Evolutionary conservation across 331 rosid species (phyloP).

Genomic region (Prunus yedoensis): DNA sequence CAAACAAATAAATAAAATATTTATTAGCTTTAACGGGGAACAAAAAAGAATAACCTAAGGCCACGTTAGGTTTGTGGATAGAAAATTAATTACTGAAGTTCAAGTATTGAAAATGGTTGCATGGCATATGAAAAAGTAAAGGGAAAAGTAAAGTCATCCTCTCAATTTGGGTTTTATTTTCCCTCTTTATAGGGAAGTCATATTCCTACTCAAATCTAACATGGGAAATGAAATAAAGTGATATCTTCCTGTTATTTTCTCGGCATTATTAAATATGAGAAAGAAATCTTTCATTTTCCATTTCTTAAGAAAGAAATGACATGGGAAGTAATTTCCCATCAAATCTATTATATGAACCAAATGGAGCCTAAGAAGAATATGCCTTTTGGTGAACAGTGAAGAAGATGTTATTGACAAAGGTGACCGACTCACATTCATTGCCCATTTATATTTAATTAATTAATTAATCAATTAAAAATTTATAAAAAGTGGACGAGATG

Average conservation of each 20-base stretch:
- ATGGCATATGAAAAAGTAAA: accelerated
- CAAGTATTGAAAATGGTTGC: accelerated
- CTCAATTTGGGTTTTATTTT: too few relatives aligned
- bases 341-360: accelerated
- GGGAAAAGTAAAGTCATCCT: too few relatives aligned
- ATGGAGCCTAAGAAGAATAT: not conserved
- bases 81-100: too few relatives aligned
- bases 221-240: too few relatives aligned
- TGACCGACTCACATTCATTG: not conserved
- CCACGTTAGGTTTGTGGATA: too few relatives aligned
- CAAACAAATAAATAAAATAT: too few relatives aligned
- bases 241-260: too few relatives aligned
- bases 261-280: too few relatives aligned
- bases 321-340: too few relatives aligned
- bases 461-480: not conserved
- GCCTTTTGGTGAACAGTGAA: not conserved
- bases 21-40: not conserved
- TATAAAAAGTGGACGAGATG: slow-evolving; percentile 4
- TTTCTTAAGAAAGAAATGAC: accelerated
- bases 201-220: too few relatives aligned
- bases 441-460: not conserved
- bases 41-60: not conserved
- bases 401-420: too few relatives aligned
- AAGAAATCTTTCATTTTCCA: accelerated
- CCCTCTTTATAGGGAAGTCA: too few relatives aligned